Percentiles rank a stretch among this genome's conserved stretches.
Conservation (phyloP, 805 yeast species). For the Barnettozyma populi region DNA sequence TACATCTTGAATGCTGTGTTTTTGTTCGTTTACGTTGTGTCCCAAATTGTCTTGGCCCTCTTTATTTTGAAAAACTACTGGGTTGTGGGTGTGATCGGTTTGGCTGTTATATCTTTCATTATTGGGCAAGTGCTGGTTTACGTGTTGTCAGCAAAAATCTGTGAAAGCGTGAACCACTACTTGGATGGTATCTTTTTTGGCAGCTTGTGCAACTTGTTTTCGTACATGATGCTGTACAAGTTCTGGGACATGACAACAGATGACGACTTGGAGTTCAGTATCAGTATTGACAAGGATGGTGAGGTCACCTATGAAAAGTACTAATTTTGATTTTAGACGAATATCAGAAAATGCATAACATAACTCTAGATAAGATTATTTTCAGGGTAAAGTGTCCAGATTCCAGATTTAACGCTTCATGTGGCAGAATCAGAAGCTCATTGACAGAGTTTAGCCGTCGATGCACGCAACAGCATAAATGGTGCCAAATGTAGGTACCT, state of each 20-base stretch:
- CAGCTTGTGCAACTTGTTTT: constrained; percentile 69
- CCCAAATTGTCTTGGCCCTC: constrained; percentile 64
- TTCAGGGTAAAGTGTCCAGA: too few species aligned
- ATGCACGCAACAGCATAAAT: background rate
- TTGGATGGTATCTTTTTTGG: constrained; percentile 88
- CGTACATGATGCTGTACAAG: constrained; percentile 92
- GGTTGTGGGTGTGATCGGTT: constrained; percentile 80
- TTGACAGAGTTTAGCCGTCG: background rate
- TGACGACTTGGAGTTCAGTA: constrained; percentile 91
- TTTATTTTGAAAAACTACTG: constrained; percentile 71
- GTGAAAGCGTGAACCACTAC: constrained; percentile 74
- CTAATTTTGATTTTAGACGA: background rate
- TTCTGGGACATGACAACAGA: constrained; percentile 95
- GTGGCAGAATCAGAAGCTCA: too few species aligned
- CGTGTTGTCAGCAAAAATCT: constrained; percentile 60
- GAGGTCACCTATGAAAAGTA: constrained; percentile 23
- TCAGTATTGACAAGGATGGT: constrained; percentile 44
- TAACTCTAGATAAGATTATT: background rate
- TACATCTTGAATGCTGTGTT: constrained; percentile 70
- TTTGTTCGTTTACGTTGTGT: constrained; percentile 53
- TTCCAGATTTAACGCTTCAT: too few species aligned
- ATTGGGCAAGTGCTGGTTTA: constrained; percentile 77
- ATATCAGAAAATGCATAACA: background rate
- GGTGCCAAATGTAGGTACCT: background rate
- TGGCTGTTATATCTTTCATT: constrained; percentile 69